phyloP scores from a whole-genome alignment of 805 yeast species.

The Wickerhamiella sergipiensis region DNA sequence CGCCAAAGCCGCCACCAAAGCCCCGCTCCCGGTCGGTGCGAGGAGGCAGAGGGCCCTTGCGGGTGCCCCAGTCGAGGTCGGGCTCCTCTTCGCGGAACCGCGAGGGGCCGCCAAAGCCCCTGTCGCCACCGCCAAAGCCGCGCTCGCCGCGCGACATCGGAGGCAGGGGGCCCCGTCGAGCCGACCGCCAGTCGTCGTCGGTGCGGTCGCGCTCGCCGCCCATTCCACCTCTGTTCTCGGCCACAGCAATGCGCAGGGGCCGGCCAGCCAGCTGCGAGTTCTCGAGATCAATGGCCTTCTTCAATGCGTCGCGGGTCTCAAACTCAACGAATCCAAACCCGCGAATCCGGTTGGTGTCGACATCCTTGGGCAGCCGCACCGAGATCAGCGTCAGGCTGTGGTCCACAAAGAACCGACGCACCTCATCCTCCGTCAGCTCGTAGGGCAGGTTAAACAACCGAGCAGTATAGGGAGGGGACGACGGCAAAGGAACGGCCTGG shows the following conservation, averaged over 20 bases:
- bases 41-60: constrained; percentile 23
- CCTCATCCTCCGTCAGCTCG: constrained; percentile 54
- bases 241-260: constrained; percentile 56
- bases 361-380: constrained; percentile 62
- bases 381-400: constrained; percentile 40
- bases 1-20: constrained; percentile 25
- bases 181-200: constrained; percentile 19
- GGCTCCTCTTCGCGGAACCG: constrained; percentile 3
- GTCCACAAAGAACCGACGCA: constrained; percentile 23
- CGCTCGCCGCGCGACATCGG: constrained; percentile 22
- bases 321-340: constrained; percentile 88
- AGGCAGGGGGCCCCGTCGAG: constrained; percentile 8
- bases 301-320: constrained; percentile 66
- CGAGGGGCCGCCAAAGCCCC: not conserved
- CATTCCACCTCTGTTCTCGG: constrained; percentile 46
- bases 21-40: constrained; percentile 25
- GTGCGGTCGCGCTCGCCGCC: constrained; percentile 26
- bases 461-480: constrained; percentile 85
- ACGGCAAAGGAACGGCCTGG: constrained; percentile 75
- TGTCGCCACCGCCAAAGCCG: constrained; percentile 1
- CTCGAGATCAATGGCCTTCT: constrained; percentile 56
- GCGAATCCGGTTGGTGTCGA: constrained; percentile 51
- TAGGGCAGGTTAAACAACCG: constrained; percentile 75
- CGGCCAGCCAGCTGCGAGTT: constrained; percentile 65
- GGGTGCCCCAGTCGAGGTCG: constrained; percentile 16